Conservation (phyloP, 352 stramenopile species). For the Globisporangium parvum region DNA sequence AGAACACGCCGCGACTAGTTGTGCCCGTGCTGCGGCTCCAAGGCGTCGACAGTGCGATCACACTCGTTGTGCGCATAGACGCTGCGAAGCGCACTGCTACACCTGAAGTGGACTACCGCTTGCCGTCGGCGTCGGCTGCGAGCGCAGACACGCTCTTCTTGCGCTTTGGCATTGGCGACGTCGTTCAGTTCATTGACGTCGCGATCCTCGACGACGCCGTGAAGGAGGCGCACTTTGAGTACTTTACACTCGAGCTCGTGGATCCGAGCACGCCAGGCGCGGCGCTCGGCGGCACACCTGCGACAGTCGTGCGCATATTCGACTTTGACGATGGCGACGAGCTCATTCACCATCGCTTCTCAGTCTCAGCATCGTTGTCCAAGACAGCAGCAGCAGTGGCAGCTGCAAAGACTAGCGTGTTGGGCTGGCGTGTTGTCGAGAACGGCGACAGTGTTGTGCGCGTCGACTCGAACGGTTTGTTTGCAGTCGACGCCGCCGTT, state of each 20-base stretch:
- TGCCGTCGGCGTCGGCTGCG: conserved; percentile 24
- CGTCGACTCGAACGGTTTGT: conserved; percentile 46
- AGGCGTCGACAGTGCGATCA: conserved; percentile 33
- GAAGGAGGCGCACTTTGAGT: conserved; percentile 49
- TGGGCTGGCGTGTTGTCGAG: conserved; percentile 44
- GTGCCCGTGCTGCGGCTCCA: conserved; percentile 51
- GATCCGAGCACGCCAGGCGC: conserved; percentile 20
- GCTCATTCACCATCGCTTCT: conserved; percentile 29
- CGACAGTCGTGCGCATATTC: conserved; percentile 46
- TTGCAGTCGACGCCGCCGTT: conserved; percentile 51
- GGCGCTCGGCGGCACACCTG: conserved; percentile 24
- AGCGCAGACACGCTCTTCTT: conserved; percentile 24
- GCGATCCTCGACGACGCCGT: conserved; percentile 35
- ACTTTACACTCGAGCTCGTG: conserved; percentile 32
- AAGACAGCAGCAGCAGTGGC: neutral
- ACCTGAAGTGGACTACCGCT: conserved; percentile 32
- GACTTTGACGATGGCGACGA: conserved; percentile 40
- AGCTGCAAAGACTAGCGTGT: conserved; percentile 12
- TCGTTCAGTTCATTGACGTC: conserved; percentile 37
- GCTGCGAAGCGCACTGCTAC: conserved; percentile 24
- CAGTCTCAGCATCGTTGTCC: neutral
- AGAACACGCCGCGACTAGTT: conserved; percentile 32
- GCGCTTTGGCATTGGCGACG: conserved; percentile 47
- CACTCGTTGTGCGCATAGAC: conserved; percentile 35
- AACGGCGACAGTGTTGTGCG: conserved; percentile 40